Evolutionary conservation across 176 grass and related monocot genomes (phyloP), one percentile per base, ranked within the genome.

Genomic region (Rhipidocladum racemiflorum): DNA sequence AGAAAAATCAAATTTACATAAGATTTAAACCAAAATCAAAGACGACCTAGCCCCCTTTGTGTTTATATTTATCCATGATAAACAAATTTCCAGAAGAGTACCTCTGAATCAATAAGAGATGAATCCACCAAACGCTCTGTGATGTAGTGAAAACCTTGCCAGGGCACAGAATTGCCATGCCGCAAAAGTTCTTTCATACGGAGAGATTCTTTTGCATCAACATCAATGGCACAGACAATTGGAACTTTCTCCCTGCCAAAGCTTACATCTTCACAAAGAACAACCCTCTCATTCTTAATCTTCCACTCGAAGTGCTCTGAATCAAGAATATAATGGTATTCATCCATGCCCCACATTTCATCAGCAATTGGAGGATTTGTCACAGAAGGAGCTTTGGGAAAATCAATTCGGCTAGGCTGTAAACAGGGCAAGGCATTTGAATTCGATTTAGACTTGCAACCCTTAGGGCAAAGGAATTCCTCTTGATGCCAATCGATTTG

Each of bases 401-500:
- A 66, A 53, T 68, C 72, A 85, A 48, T 56, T 80, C 29, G 32
- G n/a, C 35, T 67, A 85, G 61, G 82, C 18, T 87, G 54, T 79
- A 98, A 72, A 78, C 89, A 87, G 62, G 54, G 71, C 77, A 93
- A 85, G 83, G 55, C 75, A 80, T 86, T 63, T 78, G 28, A 68
- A 83, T 70, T 75, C 38, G 4, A 66, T 70, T 27, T 81, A 80
- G 89, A 76, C 72, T 87, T 87, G 84, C 97, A 99, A 76, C 93
- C 97, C 71, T 83, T 91, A 65, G 92, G 90, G 70, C 97, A 99
- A 50, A 91, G 32, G 54, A 90, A 99, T 43, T 86, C 97, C 74
- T 95, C 93, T 87, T 81, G 86, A 88, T 95, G 91, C 97, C 97
- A 99, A 78, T 88, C 83, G 74, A 95, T 91, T 86, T 84, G 85